phyloP scores from a whole-genome alignment of 164 flowering plant species.

The Vitis amurensis region DNA sequence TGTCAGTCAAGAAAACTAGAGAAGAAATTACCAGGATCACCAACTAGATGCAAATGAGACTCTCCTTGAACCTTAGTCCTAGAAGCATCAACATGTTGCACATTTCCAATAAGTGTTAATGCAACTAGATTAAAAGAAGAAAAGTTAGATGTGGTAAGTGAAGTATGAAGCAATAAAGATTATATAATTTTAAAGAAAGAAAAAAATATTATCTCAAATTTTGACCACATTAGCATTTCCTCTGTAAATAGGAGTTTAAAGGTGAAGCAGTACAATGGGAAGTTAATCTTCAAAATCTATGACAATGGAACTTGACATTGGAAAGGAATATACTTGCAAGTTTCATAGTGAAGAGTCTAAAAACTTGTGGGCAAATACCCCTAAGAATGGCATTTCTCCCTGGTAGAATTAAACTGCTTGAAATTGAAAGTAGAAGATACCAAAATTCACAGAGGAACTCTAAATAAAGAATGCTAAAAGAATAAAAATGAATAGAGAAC shows the following conservation, averaged over 20 bases:
- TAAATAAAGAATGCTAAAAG: neutral
- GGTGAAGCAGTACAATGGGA: too few species aligned
- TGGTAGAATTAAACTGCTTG: slow-evolving; percentile 22
- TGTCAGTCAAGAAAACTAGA: neutral
- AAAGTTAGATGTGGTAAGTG: neutral
- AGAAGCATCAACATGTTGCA: slow-evolving; percentile 94
- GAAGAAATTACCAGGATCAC: slow-evolving; percentile 78
- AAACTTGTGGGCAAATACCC: slow-evolving; percentile 93
- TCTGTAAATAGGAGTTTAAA: too few species aligned
- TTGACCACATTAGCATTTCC: too few species aligned
- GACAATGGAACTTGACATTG: neutral
- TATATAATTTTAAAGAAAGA: neutral
- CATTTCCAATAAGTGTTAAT: slow-evolving; percentile 93
- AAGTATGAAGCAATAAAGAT: neutral
- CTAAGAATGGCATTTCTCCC: slow-evolving; percentile 89
- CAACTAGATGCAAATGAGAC: slow-evolving; percentile 94
- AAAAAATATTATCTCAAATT: too few species aligned
- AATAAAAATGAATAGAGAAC: neutral
- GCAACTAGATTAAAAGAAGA: slow-evolving; percentile 49
- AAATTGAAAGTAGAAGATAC: neutral
- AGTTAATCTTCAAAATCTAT: too few species aligned
- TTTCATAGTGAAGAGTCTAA: slow-evolving; percentile 94
- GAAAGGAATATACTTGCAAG: slow-evolving; percentile 63
- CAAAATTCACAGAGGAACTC: neutral
- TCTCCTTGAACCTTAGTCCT: slow-evolving; percentile 97